Conservation (phyloP, 1,139 yeast genomes). For the Citeromyces siamensis region DNA sequence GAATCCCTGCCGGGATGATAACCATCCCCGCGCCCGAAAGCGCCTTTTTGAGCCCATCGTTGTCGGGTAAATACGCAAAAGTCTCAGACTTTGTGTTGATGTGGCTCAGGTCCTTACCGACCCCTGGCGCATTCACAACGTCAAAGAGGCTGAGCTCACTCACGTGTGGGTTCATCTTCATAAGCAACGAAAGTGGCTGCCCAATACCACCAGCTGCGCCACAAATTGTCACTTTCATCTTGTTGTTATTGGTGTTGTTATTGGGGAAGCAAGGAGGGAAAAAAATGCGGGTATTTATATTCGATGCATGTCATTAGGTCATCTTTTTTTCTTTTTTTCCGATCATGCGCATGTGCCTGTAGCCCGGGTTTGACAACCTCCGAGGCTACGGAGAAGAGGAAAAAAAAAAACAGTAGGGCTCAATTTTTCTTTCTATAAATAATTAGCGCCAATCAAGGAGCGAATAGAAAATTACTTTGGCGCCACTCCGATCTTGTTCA, state of each 20-base stretch:
- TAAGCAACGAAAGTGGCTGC: constrained; percentile 79
- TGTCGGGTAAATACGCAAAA: constrained; percentile 57
- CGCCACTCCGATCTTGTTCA: constrained; percentile 37
- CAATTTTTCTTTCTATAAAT: too few relatives aligned
- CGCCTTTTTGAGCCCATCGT: constrained; percentile 43
- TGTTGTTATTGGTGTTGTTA: constrained; percentile 4
- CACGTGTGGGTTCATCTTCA: constrained; percentile 53
- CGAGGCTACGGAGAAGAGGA: too few relatives aligned
- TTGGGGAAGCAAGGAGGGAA: neutral
- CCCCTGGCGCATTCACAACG: constrained; percentile 86
- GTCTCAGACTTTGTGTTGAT: constrained; percentile 73
- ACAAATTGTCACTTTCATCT: constrained; percentile 49
- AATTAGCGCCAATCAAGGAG: too few relatives aligned
- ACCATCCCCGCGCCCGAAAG: constrained; percentile 64
- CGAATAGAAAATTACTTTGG: neutral
- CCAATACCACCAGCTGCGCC: constrained; percentile 92
- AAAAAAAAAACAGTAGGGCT: too few relatives aligned
- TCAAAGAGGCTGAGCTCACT: constrained; percentile 71
- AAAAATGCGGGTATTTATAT: neutral
- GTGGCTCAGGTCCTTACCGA: constrained; percentile 85
- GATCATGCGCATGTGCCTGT: too few relatives aligned
- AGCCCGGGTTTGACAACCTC: too few relatives aligned
- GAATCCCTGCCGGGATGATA: constrained; percentile 92
- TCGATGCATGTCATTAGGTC: too few relatives aligned
- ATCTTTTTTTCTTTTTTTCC: too few relatives aligned